These are phyloP conservation scores for Clavariopsis aquatica DNA, from an alignment of 495 filamentous ascomycete species.

Conservation along the genomic window DNA sequence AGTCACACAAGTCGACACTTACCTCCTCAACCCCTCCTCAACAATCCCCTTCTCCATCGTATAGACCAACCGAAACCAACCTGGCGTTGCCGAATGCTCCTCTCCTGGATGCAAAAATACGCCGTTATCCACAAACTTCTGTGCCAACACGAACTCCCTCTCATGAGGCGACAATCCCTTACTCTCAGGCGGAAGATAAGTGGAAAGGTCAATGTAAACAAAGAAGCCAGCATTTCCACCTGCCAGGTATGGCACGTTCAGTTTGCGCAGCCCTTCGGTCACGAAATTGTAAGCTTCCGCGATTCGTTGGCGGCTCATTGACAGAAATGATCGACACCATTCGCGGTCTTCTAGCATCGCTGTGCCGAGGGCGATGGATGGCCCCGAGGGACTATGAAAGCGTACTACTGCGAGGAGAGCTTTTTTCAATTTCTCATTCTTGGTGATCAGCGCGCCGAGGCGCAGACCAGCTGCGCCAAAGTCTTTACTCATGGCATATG, in stretches of 20 bases:
- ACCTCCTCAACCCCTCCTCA: constrained; percentile 9
- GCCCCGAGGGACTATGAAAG: constrained; percentile 4
- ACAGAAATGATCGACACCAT: constrained; percentile 9
- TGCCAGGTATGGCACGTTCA: neutral
- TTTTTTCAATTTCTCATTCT: neutral
- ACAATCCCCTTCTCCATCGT: constrained; percentile 1
- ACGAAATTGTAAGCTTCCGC: neutral
- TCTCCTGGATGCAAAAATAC: constrained; percentile 12
- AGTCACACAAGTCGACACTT: neutral
- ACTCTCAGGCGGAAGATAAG: neutral
- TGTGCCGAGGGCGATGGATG: neutral
- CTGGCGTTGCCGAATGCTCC: neutral
- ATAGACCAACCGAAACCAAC: constrained; percentile 8
- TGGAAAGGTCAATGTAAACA: constrained; percentile 6
- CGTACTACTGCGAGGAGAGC: neutral
- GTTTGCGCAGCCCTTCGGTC: neutral
- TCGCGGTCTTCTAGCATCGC: constrained; percentile 12
- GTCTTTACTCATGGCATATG: constrained; percentile 65
- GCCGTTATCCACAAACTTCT: neutral
- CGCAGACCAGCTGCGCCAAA: constrained; percentile 60
- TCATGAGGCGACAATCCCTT: neutral
- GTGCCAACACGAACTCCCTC: too few species aligned
- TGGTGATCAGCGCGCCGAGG: constrained; percentile 45
- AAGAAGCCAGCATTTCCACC: constrained; percentile 8
- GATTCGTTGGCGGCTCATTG: neutral